Percentiles rank a stretch among this genome's conserved stretches.
phyloP scores from a whole-genome alignment of 495 filamentous ascomycete genomes.

The Hypomontagnella submonticulosa region DNA sequence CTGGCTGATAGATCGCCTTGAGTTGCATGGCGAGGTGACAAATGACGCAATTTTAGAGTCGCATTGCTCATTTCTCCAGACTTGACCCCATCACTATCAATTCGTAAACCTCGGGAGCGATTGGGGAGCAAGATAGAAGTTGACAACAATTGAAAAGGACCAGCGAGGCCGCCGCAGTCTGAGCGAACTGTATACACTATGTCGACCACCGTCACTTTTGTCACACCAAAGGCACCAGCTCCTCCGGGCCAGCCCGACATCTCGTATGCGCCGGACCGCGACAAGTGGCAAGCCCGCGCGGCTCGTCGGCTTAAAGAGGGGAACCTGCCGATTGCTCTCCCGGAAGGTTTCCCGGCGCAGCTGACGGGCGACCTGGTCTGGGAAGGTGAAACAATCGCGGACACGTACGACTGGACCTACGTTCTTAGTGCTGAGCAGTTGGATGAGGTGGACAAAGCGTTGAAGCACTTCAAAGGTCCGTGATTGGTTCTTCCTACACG shows the following conservation, averaged over 20 bases:
- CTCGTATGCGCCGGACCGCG: constrained; percentile 64
- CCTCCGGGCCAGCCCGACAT: constrained; percentile 61
- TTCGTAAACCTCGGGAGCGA: background rate
- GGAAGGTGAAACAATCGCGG: constrained; percentile 64
- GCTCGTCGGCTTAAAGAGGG: constrained; percentile 55
- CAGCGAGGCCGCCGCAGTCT: background rate
- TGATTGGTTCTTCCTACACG: background rate
- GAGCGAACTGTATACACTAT: constrained; percentile 19
- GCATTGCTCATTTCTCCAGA: constrained; percentile 35
- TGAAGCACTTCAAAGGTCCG: constrained; percentile 66
- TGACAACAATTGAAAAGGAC: background rate
- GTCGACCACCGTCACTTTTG: constrained; percentile 39
- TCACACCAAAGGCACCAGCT: constrained; percentile 28
- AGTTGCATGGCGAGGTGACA: constrained; percentile 11
- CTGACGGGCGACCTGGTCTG: constrained; percentile 65
- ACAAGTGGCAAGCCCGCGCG: constrained; percentile 65
- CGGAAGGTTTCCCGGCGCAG: constrained; percentile 61
- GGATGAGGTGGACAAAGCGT: constrained; percentile 65
- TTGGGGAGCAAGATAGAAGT: background rate
- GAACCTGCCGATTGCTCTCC: constrained; percentile 56
- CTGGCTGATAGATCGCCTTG: background rate
- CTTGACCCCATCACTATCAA: background rate
- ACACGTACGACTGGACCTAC: constrained; percentile 64
- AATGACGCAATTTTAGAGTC: constrained; percentile 39
- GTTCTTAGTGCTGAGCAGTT: constrained; percentile 59